Evolutionary conservation across 2,329 filamentous ascomycete species (phyloP).

Genomic region (Fusarium anguioides): DNA sequence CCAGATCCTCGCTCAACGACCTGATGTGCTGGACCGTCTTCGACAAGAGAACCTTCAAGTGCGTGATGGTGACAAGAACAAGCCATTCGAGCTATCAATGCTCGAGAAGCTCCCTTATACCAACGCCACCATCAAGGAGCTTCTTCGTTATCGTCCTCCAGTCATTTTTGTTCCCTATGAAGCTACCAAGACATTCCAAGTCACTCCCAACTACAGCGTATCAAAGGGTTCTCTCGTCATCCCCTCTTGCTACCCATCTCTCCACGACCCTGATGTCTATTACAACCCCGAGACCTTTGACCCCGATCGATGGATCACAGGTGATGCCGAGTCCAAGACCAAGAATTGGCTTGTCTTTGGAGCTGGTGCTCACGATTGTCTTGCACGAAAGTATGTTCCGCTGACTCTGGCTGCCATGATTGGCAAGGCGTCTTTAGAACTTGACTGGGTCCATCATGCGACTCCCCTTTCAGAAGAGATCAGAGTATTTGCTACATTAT

Average conservation of each 20-base stretch:
- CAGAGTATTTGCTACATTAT: conserved; percentile 60
- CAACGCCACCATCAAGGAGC: conserved; percentile 63
- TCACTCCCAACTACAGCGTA: conserved; percentile 60
- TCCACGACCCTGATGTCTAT: conserved; percentile 62
- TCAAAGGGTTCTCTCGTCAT: conserved; percentile 62
- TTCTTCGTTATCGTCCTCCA: conserved; percentile 62
- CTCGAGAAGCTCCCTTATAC: conserved; percentile 63
- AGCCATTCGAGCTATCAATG: conserved; percentile 58
- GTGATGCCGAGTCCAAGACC: conserved; percentile 60
- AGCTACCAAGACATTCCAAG: conserved; percentile 59
- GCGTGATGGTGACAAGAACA: conserved; percentile 55
- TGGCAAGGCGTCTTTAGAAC: conserved; percentile 61
- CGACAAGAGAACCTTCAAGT: conserved; percentile 60
- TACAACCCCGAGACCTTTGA: conserved; percentile 60
- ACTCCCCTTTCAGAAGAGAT: conserved; percentile 62
- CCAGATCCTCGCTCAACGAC: conserved; percentile 62
- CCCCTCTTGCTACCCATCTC: conserved; percentile 62
- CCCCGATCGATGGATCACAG: conserved; percentile 64
- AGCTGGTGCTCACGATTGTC: conserved; percentile 61
- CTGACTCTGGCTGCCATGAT: conserved; percentile 64
- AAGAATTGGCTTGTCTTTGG: conserved; percentile 68
- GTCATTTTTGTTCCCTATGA: conserved; percentile 67
- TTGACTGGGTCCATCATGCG: conserved; percentile 63
- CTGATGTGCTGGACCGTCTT: conserved; percentile 59
- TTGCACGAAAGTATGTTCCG: conserved; percentile 61